These are phyloP conservation scores for Metschnikowia continentalis DNA, from an alignment of 805 yeast genomes.

Conservation along the genomic window DNA sequence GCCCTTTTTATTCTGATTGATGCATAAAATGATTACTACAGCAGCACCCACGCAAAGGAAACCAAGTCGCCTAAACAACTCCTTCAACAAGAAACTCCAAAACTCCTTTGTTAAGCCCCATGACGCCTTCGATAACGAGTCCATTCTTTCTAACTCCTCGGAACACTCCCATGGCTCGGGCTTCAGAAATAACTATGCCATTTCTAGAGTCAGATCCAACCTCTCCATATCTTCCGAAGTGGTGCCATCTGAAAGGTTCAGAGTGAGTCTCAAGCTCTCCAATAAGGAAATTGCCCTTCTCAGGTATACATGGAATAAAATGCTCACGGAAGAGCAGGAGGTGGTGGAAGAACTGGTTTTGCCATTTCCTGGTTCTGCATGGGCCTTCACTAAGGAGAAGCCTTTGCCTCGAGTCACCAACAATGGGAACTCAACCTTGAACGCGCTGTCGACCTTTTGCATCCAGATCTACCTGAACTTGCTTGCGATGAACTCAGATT, in stretches of 20 bases:
- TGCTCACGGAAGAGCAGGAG: conserved; percentile 34
- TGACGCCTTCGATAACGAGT: neutral
- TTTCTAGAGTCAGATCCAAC: conserved; percentile 23
- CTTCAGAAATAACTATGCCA: conserved; percentile 19
- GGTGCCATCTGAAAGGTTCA: conserved; percentile 16
- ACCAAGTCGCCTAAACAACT: conserved; percentile 1
- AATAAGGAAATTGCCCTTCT: conserved; percentile 41
- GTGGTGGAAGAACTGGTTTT: conserved; percentile 12
- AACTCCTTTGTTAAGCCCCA: neutral
- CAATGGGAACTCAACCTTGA: conserved; percentile 12
- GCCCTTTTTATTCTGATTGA: neutral
- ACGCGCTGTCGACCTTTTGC: conserved; percentile 57
- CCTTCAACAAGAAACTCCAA: neutral
- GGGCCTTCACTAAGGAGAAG: conserved; percentile 9
- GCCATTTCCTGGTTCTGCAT: conserved; percentile 15
- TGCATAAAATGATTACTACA: neutral
- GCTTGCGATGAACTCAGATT: conserved; percentile 52
- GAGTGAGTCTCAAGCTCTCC: conserved; percentile 18
- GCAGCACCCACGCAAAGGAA: neutral
- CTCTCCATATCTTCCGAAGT: conserved; percentile 22
- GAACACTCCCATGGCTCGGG: conserved; percentile 3
- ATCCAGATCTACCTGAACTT: conserved; percentile 72
- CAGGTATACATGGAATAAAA: conserved; percentile 39
- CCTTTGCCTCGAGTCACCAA: conserved; percentile 13
- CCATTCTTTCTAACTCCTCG: neutral